Evolutionary conservation across 139 green algal species (phyloP).

Genomic region (Chlorella vulgaris): DNA sequence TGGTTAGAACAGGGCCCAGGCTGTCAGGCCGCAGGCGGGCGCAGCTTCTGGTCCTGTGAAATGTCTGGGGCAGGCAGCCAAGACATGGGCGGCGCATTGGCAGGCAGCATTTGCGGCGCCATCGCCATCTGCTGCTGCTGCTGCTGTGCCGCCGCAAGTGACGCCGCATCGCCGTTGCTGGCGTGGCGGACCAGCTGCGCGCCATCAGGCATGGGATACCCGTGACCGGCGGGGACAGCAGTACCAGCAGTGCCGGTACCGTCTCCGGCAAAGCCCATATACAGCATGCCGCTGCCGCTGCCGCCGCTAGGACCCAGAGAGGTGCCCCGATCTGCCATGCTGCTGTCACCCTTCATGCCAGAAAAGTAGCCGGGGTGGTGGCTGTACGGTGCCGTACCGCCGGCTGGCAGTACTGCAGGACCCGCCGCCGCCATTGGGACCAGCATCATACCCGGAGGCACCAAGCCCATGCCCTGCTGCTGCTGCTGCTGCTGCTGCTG

Average conservation of each 20-base stretch:
- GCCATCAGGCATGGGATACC: too few species aligned
- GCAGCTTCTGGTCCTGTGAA: constrained; percentile 44
- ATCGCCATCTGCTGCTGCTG: not conserved
- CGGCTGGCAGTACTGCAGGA: too few species aligned
- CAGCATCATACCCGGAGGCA: constrained; percentile 18
- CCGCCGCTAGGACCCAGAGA: not conserved
- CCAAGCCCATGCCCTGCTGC: not conserved
- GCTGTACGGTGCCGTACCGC: not conserved
- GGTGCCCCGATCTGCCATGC: too few species aligned
- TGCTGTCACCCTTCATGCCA: not conserved
- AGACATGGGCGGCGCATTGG: constrained; percentile 4
- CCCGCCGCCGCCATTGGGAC: not conserved
- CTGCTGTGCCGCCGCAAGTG: too few species aligned
- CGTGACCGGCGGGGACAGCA: too few species aligned
- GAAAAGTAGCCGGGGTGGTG: not conserved
- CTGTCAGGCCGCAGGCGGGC: constrained; percentile 35
- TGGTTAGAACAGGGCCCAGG: not conserved
- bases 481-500: not conserved
- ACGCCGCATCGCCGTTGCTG: too few species aligned
- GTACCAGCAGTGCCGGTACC: too few species aligned
- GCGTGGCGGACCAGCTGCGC: too few species aligned
- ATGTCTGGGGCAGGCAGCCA: constrained; percentile 46
- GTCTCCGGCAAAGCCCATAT: too few species aligned
- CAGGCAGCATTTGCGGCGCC: not conserved
- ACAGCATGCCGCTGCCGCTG: too few species aligned